These are phyloP conservation scores for Magnaporthiopsis poae DNA, from an alignment of 2,329 filamentous ascomycete genomes.

Conservation along the genomic window DNA sequence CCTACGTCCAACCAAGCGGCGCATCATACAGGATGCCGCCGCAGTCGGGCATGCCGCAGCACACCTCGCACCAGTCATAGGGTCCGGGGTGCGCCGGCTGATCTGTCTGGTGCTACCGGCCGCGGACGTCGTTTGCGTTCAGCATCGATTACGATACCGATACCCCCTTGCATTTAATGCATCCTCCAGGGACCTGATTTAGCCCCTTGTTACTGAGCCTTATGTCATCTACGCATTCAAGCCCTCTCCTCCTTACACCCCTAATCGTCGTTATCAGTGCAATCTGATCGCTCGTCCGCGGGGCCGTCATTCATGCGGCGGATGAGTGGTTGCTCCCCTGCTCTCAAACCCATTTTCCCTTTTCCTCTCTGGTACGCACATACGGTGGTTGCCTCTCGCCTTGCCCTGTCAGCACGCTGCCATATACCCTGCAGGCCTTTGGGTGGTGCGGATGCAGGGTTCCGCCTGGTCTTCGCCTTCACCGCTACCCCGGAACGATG, in stretches of 20 bases:
- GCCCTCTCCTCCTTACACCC: neutral
- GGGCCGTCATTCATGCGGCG: neutral
- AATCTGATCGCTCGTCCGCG: neutral
- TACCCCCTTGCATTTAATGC: conserved; percentile 51
- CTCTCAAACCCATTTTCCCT: neutral
- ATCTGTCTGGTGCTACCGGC: neutral
- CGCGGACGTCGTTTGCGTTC: conserved; percentile 22
- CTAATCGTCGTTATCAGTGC: neutral
- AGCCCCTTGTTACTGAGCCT: neutral
- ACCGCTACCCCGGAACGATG: neutral
- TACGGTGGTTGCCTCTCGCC: neutral
- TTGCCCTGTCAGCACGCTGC: neutral
- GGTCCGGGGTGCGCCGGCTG: conserved; percentile 16
- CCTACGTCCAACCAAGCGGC: conserved; percentile 66
- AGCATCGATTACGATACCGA: conserved; percentile 20
- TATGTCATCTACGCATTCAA: neutral
- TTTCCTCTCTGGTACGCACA: neutral
- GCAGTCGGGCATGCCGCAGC: conserved; percentile 68
- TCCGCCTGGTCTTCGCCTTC: too few species aligned
- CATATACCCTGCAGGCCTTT: too few species aligned
- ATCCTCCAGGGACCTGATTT: conserved; percentile 20
- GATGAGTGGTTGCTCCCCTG: neutral
- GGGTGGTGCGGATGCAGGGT: too few species aligned
- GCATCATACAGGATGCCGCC: conserved; percentile 71
- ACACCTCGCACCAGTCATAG: conserved; percentile 71